Evolutionary conservation across 768 basidiomycete species (phyloP), one percentile per base, ranked within the genome.

Genomic region (Pholiota molesta): DNA sequence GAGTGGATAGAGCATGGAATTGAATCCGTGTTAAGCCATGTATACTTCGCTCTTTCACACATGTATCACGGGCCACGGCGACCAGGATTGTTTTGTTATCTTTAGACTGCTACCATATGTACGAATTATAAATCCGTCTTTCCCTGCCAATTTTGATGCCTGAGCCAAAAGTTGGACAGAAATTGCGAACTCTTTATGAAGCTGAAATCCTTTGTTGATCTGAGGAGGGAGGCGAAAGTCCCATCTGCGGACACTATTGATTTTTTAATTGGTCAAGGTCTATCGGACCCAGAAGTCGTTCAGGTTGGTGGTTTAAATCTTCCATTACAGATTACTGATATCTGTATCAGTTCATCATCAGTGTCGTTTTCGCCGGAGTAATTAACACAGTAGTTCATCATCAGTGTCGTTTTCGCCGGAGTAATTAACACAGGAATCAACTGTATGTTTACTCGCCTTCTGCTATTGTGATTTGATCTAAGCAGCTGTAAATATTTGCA

Each of bases 331-430:
- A 47, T 33, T 35, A 28, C 23, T 42, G 11, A 19, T 40, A 28
- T 11, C 21, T 45, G 55, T 14, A 52, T 51, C n/a, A n/a, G n/a
- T n/a, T n/a, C n/a, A n/a, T n/a, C n/a, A n/a, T n/a, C n/a, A n/a
- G n/a, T n/a, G n/a, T n/a, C n/a, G n/a, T n/a, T n/a, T n/a, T n/a
- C n/a, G n/a, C n/a, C n/a, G n/a, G n/a, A n/a, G n/a, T n/a, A n/a
- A n/a, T n/a, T n/a, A n/a, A n/a, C n/a, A n/a, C n/a, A n/a, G n/a
- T 21, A 78, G 78, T 71, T 77, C 47, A 64, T 75, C 21, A 62
- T 79, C 3, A 69, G 70, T 13, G 62, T 75, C 7, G 63, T 79
- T 28, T 78, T 77, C 55, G 77, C 77, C 11, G 78, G 76, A 10
- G 70, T 75, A 2, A 62, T 74, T 21, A 77, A 76, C 64, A 77